phyloP scores from a whole-genome alignment of 2,329 filamentous ascomycete genomes.

The Penicillium nordicum region DNA sequence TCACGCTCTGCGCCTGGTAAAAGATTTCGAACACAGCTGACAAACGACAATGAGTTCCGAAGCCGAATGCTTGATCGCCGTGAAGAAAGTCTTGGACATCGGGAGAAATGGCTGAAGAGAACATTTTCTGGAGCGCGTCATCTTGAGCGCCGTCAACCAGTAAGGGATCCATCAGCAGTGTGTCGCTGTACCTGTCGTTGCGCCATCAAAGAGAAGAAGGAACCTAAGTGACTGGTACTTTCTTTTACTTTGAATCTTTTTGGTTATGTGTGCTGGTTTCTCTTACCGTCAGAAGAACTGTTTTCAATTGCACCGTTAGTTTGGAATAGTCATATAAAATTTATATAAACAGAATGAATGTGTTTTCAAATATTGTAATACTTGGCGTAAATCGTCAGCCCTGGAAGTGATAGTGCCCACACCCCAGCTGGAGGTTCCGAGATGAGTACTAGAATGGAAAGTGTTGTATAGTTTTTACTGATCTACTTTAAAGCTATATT shows the following conservation, averaged over 20 bases:
- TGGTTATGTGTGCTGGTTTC: no score
- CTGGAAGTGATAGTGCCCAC: no score
- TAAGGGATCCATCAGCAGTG: conserved; percentile 15
- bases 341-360: background rate
- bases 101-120: conserved; percentile 26
- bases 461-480: no score
- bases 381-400: no score
- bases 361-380: no score
- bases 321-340: background rate
- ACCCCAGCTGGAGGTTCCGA: no score
- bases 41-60: conserved; percentile 25
- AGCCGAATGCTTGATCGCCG: conserved; percentile 29
- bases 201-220: background rate
- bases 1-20: background rate
- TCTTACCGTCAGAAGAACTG: background rate
- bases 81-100: conserved; percentile 25
- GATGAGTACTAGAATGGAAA: no score
- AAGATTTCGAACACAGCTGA: conserved; percentile 12
- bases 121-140: conserved; percentile 9
- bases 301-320: background rate
- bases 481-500: no score
- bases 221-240: background rate
- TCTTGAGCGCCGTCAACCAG: conserved; percentile 6
- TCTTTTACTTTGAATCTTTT: background rate
- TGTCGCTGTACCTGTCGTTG: conserved; percentile 12